Evolutionary conservation across 495 filamentous ascomycete genomes (phyloP).

Genomic region (Amorphotheca resinae): DNA sequence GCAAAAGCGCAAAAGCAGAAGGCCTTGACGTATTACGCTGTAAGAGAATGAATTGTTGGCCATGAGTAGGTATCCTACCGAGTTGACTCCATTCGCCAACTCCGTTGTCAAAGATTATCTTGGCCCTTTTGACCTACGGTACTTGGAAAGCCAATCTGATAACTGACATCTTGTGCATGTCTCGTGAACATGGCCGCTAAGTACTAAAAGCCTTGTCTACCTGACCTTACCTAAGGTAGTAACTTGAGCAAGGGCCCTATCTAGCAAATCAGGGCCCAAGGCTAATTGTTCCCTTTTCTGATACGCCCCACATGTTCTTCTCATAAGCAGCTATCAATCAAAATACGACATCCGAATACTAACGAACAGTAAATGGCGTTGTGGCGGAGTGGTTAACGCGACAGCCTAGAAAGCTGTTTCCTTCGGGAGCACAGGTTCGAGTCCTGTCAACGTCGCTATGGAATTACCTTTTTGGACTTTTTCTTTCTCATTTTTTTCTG

Average conservation of each 20-base stretch:
- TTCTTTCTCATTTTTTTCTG: background rate
- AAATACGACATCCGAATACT: background rate
- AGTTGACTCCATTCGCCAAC: too few species aligned
- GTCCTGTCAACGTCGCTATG: slow-evolving; percentile 9
- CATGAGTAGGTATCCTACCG: too few species aligned
- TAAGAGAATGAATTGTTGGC: too few species aligned
- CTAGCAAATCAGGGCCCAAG: background rate
- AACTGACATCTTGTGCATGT: too few species aligned
- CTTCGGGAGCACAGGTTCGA: slow-evolving; percentile 21
- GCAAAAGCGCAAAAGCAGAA: too few species aligned
- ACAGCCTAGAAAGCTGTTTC: slow-evolving; percentile 2
- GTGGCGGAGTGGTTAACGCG: too few species aligned
- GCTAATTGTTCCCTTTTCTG: background rate
- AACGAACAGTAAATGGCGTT: slow-evolving; percentile 10
- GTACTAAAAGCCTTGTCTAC: background rate
- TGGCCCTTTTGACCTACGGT: too few species aligned
- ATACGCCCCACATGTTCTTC: background rate
- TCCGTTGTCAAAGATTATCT: too few species aligned
- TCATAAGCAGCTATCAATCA: background rate
- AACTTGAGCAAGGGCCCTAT: background rate
- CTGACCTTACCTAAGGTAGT: background rate
- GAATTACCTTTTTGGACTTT: background rate
- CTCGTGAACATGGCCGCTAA: background rate
- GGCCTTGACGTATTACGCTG: too few species aligned
- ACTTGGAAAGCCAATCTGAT: background rate